phyloP scores from a whole-genome alignment of 2,329 filamentous ascomycete genomes.

The Ceratocystis ficicola region DNA sequence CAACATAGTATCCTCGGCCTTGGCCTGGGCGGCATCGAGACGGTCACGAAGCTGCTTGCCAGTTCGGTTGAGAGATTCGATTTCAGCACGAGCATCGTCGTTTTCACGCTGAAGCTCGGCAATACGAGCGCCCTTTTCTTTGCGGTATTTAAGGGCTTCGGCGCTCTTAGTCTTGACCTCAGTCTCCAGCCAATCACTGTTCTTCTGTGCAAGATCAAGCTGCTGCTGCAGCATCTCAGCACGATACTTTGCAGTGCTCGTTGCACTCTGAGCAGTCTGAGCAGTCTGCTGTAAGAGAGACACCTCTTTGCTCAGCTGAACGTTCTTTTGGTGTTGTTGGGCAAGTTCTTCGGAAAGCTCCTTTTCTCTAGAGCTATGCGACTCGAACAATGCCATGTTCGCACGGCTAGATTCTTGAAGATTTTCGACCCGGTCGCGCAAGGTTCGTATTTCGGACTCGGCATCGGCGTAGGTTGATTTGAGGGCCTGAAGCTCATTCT shows the following conservation, averaged over 20 bases:
- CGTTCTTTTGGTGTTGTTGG: conserved; percentile 75
- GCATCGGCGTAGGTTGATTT: conserved; percentile 65
- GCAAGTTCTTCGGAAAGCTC: conserved; percentile 75
- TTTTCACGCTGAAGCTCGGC: conserved; percentile 77
- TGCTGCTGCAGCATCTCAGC: conserved; percentile 86
- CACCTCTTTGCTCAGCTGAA: conserved; percentile 73
- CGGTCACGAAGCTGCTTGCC: conserved; percentile 71
- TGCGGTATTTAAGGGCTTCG: conserved; percentile 80
- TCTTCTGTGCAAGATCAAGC: conserved; percentile 74
- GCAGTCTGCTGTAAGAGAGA: conserved; percentile 69
- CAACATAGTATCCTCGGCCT: conserved; percentile 70
- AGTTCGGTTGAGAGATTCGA: conserved; percentile 65
- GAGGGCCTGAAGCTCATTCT: conserved; percentile 68
- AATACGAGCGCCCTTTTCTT: conserved; percentile 85
- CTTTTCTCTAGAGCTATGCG: conserved; percentile 78
- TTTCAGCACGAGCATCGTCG: conserved; percentile 66
- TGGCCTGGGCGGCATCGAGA: conserved; percentile 71
- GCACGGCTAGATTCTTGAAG: conserved; percentile 89
- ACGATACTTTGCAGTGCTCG: conserved; percentile 73
- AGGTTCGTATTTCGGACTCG: conserved; percentile 59
- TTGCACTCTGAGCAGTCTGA: conserved; percentile 67
- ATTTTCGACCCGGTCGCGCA: conserved; percentile 71
- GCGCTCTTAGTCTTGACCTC: conserved; percentile 83
- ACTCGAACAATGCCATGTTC: conserved; percentile 75
- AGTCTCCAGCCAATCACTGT: conserved; percentile 83